These are phyloP conservation scores for Conoideocrella luteorostrata DNA, from an alignment of 2,329 filamentous ascomycete genomes.

Conservation along the genomic window DNA sequence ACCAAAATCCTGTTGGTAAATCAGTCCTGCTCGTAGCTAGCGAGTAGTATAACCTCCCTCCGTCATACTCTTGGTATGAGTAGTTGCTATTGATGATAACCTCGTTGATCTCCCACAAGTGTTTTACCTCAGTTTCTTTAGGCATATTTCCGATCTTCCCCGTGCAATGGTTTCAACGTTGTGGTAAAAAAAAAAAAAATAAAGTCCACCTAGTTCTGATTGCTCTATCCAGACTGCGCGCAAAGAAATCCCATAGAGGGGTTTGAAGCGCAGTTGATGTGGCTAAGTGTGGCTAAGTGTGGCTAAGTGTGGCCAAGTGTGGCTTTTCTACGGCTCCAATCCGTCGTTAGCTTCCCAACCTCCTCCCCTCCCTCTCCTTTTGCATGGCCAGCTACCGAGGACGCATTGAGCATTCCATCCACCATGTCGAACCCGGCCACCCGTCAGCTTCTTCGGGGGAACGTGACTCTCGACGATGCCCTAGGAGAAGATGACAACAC, in stretches of 20 bases:
- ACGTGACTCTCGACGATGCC: not conserved
- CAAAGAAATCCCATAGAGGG: too few relatives aligned
- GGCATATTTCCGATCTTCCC: not conserved
- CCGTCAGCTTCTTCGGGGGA: constrained; percentile 1
- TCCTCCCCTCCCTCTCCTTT: too few relatives aligned
- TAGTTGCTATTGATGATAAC: not conserved
- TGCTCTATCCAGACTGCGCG: too few relatives aligned
- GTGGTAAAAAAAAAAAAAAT: too few relatives aligned
- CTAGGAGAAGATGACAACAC: not conserved
- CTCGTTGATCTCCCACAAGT: not conserved
- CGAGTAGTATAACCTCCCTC: not conserved
- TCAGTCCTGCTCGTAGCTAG: not conserved
- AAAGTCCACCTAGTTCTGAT: too few relatives aligned
- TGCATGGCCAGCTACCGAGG: too few relatives aligned
- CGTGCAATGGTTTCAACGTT: not conserved
- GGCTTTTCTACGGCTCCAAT: not conserved
- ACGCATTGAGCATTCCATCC: too few relatives aligned
- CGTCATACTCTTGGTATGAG: not conserved
- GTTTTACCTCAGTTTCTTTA: not conserved
- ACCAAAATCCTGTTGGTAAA: not conserved
- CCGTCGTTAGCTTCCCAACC: not conserved
- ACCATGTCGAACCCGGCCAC: not conserved
- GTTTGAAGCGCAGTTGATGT: not conserved
- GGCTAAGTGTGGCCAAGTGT: too few relatives aligned
- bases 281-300: too few relatives aligned